These are phyloP conservation scores for Fusarium subtropicale DNA, from an alignment of 2,329 filamentous ascomycete genomes.

Conservation along the genomic window DNA sequence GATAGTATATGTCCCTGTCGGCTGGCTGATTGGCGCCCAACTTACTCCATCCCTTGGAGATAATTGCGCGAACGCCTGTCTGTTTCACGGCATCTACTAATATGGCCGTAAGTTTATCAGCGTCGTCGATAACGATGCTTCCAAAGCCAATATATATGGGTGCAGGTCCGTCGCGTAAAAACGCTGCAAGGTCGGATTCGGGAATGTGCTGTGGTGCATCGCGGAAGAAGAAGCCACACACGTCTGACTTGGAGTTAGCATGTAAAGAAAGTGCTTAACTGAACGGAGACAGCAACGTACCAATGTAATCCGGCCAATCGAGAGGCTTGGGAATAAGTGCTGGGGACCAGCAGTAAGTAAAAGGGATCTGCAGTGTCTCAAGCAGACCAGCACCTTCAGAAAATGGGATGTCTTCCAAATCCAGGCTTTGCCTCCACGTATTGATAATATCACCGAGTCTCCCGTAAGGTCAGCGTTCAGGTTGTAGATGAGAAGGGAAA, in stretches of 20 bases:
- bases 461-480: accelerated
- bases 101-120: background rate
- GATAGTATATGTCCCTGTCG: background rate
- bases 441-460: conserved; percentile 42
- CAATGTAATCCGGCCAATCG: background rate
- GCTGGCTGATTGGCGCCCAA: conserved; percentile 50
- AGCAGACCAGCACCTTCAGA: conserved; percentile 60
- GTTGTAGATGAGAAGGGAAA: too few species aligned
- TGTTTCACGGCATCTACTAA: background rate
- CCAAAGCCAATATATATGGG: conserved; percentile 5
- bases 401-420: conserved; percentile 69
- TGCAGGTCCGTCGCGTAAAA: background rate
- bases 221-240: background rate
- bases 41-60: conserved; percentile 2
- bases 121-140: background rate
- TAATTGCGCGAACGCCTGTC: background rate
- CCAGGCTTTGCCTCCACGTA: conserved; percentile 28
- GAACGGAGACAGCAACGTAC: too few species aligned
- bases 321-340: background rate
- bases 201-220: background rate
- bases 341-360: conserved; percentile 6
- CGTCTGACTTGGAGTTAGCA: too few species aligned
- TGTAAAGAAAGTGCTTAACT: too few species aligned
- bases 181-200: too few species aligned
- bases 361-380: background rate